Conservation (phyloP, 805 yeast genomes). For the Limtongia smithiae region DNA sequence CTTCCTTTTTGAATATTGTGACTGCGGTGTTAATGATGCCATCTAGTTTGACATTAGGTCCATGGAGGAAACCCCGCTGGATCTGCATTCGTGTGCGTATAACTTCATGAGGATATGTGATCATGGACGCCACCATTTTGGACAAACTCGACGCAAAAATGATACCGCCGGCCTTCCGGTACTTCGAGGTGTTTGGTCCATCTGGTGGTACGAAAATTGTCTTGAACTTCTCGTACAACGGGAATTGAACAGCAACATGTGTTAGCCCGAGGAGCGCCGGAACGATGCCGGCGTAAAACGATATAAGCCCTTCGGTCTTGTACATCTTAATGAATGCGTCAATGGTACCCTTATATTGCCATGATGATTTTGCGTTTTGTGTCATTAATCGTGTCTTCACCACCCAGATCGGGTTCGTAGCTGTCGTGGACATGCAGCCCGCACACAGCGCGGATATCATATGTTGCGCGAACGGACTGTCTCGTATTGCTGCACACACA, state of each 20-base stretch:
- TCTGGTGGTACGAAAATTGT: constrained; percentile 42
- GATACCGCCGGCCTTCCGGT: constrained; percentile 41
- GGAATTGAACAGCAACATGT: constrained; percentile 96
- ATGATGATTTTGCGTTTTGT: constrained; percentile 36
- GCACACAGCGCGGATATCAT: constrained; percentile 73
- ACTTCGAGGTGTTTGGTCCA: constrained; percentile 28
- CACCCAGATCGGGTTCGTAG: constrained; percentile 97
- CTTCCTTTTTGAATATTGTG: constrained; percentile 59
- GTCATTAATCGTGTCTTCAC: constrained; percentile 89
- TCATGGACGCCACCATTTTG: constrained; percentile 81
- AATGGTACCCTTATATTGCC: constrained; percentile 67
- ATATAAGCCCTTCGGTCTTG: constrained; percentile 68
- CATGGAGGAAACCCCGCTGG: constrained; percentile 26
- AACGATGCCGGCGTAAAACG: constrained; percentile 83
- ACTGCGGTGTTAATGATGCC: constrained; percentile 39
- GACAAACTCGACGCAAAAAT: constrained; percentile 71
- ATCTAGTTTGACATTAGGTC: constrained; percentile 30
- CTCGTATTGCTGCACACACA: constrained; percentile 32
- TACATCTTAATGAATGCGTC: constrained; percentile 84
- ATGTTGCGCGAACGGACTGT: constrained; percentile 39
- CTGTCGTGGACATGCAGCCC: constrained; percentile 77
- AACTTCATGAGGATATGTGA: constrained; percentile 92
- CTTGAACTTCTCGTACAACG: constrained; percentile 82
- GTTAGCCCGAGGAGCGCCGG: constrained; percentile 87
- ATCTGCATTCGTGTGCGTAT: constrained; percentile 87